Evolutionary conservation across 176 grass and related monocot species (phyloP).

Genomic region (Avena sativa): DNA sequence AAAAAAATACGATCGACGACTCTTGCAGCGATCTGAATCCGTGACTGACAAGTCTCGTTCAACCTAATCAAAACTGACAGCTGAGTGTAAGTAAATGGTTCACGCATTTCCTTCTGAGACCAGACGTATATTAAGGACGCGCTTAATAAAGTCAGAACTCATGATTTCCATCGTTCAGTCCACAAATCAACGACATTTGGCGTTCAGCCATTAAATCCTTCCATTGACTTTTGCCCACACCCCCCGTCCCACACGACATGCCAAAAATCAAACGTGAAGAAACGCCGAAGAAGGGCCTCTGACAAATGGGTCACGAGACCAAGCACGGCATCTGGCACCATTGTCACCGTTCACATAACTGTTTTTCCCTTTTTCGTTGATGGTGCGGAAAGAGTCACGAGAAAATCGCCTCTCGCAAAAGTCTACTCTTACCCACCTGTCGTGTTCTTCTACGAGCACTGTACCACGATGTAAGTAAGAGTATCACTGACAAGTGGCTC

Average conservation of each 20-base stretch:
- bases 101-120: constrained; percentile 5
- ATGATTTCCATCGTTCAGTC: constrained; percentile 21
- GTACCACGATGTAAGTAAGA: not conserved
- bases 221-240: not conserved
- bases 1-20: not conserved
- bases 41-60: constrained; percentile 22
- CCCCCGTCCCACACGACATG: not conserved
- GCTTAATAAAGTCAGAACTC: constrained; percentile 20
- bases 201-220: not conserved
- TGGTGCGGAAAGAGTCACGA: not conserved
- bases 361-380: not conserved
- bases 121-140: not conserved
- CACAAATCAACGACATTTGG: not conserved
- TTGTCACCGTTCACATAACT: not conserved
- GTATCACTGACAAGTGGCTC: not conserved
- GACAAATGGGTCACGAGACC: not conserved
- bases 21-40: not conserved
- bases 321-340: not conserved
- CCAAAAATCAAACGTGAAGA: not conserved
- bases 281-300: not conserved
- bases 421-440: not conserved
- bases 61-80: not conserved
- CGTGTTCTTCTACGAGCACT: not conserved
- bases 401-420: not conserved
- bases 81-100: not conserved